phyloP scores from a whole-genome alignment of 306 rosid genomes.

The Hippophae gyantsensis region DNA sequence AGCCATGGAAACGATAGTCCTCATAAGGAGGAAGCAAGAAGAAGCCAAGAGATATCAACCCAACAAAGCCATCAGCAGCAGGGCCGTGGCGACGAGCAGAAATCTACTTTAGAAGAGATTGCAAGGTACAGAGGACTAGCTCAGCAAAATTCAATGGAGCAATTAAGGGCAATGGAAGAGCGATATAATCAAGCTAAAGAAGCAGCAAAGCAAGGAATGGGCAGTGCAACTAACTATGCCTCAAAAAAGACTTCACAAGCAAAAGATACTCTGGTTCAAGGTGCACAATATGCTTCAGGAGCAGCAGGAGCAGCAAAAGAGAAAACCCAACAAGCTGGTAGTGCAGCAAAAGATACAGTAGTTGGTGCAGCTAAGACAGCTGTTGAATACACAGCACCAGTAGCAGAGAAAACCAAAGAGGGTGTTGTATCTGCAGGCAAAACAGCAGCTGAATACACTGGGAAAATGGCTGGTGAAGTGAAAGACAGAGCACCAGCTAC shows the following conservation, averaged over 20 bases:
- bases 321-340: slow-evolving; percentile 31
- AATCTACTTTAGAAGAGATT: slow-evolving; percentile 32
- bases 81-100: neutral
- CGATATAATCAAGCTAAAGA: slow-evolving; percentile 31
- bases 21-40: too few relatives aligned
- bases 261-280: slow-evolving; percentile 6
- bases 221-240: slow-evolving; percentile 12
- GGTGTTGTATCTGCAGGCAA: slow-evolving; percentile 16
- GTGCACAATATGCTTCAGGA: slow-evolving; percentile 9
- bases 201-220: slow-evolving; percentile 21
- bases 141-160: slow-evolving; percentile 37
- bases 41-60: too few relatives aligned
- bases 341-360: slow-evolving; percentile 23
- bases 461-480: slow-evolving; percentile 36
- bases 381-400: slow-evolving; percentile 27
- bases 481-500: slow-evolving; percentile 49
- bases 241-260: slow-evolving; percentile 20
- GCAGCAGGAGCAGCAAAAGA: slow-evolving; percentile 22
- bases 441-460: slow-evolving; percentile 24
- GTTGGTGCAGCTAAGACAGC: slow-evolving; percentile 6
- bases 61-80: neutral
- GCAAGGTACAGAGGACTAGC: slow-evolving; percentile 28
- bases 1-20: too few relatives aligned
- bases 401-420: slow-evolving; percentile 23
- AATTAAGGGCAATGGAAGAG: slow-evolving; percentile 35